phyloP scores from a whole-genome alignment of 148 eudicot genomes.

The Camellia lanceoleosa region DNA sequence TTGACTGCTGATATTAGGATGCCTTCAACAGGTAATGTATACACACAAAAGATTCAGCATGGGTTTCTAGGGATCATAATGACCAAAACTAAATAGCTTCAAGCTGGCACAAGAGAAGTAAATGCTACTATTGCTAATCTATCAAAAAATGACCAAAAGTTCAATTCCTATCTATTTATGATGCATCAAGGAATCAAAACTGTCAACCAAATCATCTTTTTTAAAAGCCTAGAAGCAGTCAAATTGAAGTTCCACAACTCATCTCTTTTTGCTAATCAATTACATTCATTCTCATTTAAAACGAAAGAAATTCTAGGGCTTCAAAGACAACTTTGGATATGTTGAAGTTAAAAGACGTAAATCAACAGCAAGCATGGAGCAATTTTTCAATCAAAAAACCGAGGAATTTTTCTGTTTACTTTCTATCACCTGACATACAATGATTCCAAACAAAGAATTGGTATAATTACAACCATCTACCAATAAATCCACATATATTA shows the following conservation, averaged over 20 bases:
- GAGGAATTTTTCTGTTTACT: too few species aligned
- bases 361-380: background rate
- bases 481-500: too few species aligned
- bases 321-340: background rate
- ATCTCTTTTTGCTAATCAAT: background rate
- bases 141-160: background rate
- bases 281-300: background rate
- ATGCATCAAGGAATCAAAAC: too few species aligned
- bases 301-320: background rate
- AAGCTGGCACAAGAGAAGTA: too few species aligned
- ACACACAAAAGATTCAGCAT: background rate
- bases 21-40: slow-evolving; percentile 46
- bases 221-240: background rate
- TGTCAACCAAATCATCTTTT: background rate
- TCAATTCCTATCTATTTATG: background rate
- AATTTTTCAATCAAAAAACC: background rate
- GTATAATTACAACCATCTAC: too few species aligned
- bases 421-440: too few species aligned
- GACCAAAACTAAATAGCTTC: too few species aligned
- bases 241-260: too few species aligned
- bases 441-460: too few species aligned
- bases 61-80: background rate
- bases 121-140: too few species aligned
- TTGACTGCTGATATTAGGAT: slow-evolving; percentile 94
- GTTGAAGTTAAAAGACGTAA: background rate